Conservation (phyloP, 1,284 basidiomycete species). For the Pterulicium gracile region DNA sequence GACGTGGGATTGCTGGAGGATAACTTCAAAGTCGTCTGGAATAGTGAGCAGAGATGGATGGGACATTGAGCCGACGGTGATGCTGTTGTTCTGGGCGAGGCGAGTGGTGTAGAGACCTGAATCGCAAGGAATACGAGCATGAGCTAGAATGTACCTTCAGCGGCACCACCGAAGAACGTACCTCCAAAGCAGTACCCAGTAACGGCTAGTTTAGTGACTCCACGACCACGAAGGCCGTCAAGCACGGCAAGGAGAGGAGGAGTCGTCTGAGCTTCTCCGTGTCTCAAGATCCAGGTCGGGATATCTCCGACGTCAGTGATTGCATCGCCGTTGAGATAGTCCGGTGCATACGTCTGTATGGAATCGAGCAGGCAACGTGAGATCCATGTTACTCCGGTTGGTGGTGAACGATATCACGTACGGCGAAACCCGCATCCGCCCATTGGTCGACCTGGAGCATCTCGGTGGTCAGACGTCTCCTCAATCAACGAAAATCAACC, state of each 20-base stretch:
- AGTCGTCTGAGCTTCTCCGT: constrained; percentile 15
- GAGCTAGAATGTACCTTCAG: not conserved
- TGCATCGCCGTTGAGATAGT: constrained; percentile 7
- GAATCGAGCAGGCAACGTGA: not conserved
- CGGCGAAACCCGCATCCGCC: not conserved
- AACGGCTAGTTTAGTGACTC: constrained; percentile 15
- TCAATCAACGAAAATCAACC: not conserved
- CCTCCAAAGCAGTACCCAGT: constrained; percentile 24
- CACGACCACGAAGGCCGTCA: constrained; percentile 15
- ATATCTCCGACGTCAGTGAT: not conserved
- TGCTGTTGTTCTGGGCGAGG: constrained; percentile 21
- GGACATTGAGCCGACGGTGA: constrained; percentile 22
- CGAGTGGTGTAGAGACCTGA: constrained; percentile 24
- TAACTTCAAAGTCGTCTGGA: constrained; percentile 24
- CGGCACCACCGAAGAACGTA: not conserved
- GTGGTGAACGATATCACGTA: too few relatives aligned
- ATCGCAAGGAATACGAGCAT: constrained; percentile 3
- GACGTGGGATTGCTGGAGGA: constrained; percentile 11
- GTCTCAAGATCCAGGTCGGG: constrained; percentile 14
- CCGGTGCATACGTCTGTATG: constrained; percentile 5
- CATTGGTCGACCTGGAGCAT: not conserved
- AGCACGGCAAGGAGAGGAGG: constrained; percentile 19
- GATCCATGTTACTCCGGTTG: not conserved
- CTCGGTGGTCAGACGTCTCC: not conserved
- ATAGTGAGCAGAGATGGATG: constrained; percentile 30